Base-by-base conservation (phyloP, 345 rosid genomes). In the Citrus sinensis region DNA sequence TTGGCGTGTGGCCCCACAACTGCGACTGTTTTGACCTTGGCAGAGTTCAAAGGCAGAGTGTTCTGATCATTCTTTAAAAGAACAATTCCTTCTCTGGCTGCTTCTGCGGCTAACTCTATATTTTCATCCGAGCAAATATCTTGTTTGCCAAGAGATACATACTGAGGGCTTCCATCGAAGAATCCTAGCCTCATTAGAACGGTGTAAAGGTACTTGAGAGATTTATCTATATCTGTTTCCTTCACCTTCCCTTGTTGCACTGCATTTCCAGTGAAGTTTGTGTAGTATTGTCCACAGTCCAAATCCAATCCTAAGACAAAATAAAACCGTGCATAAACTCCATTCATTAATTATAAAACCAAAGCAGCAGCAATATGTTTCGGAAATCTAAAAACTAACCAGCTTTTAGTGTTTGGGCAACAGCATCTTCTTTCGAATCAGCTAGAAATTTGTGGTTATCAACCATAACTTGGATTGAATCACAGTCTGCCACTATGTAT, bases 171-270 rank as follows among this genome's bases (percentile, higher is more conserved):
- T 54, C 90, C 98, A 20, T 91, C 94, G 5, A 91, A 89, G 77
- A 78, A 89, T 0, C 97, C 94, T 1, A 91, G 84, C 76, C 95
- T 88, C 94, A 91, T 83, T 14, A 89, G 85, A 40, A 90, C 92
- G 8, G 85, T 37, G 63, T 80, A 86, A 1, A 86, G 85, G 62
- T 80, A 29, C 13, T 55, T 79, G 20, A 90, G 64, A 5, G 89
- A 70, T 32, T 9, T 70, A 29, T 88, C 89, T 2, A 87, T 76
- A 56, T 85, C 83, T 25, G 74, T 55, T 78, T 86, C 85, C 40
- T 73, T 63, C 1, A 82, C 75, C 71, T 87, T 80, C 49, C 94
- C 94, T 56, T 64, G 83, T 4, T 10, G 39, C 51, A 90, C 91
- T n/a, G 94, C 82, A 7, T 71, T 74, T 65, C 74, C 79, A 13